phyloP scores from a whole-genome alignment of 2,329 filamentous ascomycete genomes.

The Ilyonectria destructans region DNA sequence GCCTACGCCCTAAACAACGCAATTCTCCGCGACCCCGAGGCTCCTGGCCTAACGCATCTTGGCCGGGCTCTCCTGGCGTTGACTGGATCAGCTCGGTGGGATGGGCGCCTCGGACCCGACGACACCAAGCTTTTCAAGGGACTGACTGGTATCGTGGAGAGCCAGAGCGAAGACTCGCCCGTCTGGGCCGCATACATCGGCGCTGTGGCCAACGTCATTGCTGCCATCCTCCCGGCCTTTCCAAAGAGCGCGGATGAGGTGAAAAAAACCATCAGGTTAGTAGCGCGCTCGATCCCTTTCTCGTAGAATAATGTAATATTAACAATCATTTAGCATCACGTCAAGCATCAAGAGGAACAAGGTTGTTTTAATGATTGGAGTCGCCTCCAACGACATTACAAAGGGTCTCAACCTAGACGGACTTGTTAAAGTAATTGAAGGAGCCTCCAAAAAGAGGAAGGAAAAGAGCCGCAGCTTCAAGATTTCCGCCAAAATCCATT shows the following conservation, averaged over 20 bases:
- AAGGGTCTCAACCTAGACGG: constrained; percentile 54
- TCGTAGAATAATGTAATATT: constrained; percentile 22
- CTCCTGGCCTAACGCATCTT: constrained; percentile 82
- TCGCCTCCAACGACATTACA: constrained; percentile 49
- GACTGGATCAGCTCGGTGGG: constrained; percentile 82
- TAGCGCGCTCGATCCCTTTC: neutral
- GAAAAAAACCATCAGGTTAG: constrained; percentile 59
- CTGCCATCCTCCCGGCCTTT: constrained; percentile 59
- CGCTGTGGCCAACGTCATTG: constrained; percentile 62
- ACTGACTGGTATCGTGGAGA: constrained; percentile 61
- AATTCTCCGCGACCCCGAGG: constrained; percentile 76
- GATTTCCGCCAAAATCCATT: constrained; percentile 51
- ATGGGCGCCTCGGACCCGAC: constrained; percentile 69
- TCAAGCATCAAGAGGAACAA: constrained; percentile 54
- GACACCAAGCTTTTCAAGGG: constrained; percentile 63
- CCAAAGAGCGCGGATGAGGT: constrained; percentile 58
- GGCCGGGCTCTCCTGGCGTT: constrained; percentile 81
- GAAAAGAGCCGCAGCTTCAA: constrained; percentile 53
- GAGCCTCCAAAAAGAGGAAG: constrained; percentile 53
- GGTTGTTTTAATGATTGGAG: constrained; percentile 55
- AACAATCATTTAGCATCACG: constrained; percentile 51
- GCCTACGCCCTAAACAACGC: constrained; percentile 82
- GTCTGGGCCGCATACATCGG: constrained; percentile 72
- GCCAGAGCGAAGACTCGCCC: constrained; percentile 56
- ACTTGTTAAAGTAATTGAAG: constrained; percentile 54